These are phyloP conservation scores for Russula griseocarnosa DNA, from an alignment of 768 basidiomycete species.

Conservation along the genomic window DNA sequence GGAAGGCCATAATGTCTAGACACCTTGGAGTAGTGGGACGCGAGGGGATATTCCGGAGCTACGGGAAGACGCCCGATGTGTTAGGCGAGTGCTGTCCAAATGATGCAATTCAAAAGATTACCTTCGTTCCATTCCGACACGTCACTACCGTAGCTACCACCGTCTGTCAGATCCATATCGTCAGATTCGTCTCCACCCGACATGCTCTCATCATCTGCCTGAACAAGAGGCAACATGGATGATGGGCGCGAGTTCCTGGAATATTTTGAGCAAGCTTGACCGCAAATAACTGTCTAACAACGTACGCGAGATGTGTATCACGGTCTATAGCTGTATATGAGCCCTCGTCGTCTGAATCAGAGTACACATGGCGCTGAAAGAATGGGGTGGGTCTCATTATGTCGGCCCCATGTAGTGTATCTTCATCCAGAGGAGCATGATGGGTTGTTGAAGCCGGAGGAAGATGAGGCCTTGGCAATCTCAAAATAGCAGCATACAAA, in stretches of 20 bases:
- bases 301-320: constrained; percentile 70
- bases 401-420: neutral
- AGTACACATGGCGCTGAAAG: constrained; percentile 30
- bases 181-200: constrained; percentile 79
- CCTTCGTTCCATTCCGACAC: constrained; percentile 49
- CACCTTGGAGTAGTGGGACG: constrained; percentile 44
- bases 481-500: constrained; percentile 13
- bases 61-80: neutral
- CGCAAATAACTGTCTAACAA: constrained; percentile 16
- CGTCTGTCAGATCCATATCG: constrained; percentile 62
- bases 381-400: constrained; percentile 20
- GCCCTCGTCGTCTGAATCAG: constrained; percentile 67
- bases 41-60: neutral
- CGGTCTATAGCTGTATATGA: constrained; percentile 60
- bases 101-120: constrained; percentile 29
- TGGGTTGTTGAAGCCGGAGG: neutral
- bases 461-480: constrained; percentile 19
- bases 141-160: constrained; percentile 37
- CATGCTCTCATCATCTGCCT: constrained; percentile 49
- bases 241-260: constrained; percentile 52
- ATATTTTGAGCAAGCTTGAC: constrained; percentile 5
- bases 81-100: neutral
- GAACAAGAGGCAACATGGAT: constrained; percentile 34
- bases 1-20: constrained; percentile 47
- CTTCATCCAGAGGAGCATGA: neutral